Evolutionary conservation across 352 stramenopile species (phyloP), one percentile per base, ranked within the genome.

Genomic region (Phytopythium oedochilum): DNA sequence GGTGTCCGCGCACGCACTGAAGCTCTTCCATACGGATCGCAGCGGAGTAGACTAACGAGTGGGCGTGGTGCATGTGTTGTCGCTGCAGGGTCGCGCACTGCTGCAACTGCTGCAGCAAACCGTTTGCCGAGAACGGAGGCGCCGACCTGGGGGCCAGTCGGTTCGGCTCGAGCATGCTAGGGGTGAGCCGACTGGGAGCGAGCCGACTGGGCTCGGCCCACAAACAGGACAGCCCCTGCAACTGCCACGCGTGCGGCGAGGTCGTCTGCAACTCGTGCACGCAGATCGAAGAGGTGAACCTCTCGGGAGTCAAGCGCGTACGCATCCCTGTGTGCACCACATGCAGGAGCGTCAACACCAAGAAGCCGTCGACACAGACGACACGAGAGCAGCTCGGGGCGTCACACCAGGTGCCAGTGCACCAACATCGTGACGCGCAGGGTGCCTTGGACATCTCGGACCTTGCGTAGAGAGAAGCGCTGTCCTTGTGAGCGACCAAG

Each of bases 201-300:
- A 52, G 25, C 29, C 28, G 45, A 23, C 17, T 54, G 17, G 60
- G 66, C 3, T 57, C 63, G 0, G 51, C 66, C 2, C 69, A 71
- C 32, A 32, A 70, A 32, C 32, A 67, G 5, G 63, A 68, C 39
- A 61, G 61, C 20, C 60, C 66, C 45, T 66, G 68, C 60, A 83
- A 87, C 57, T 87, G 76, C 54, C 61, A 68, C 9, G 59, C 63
- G 4, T 87, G 73, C 55, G 76, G 76, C 7, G 62, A 81, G 36
- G 76, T 68, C 15, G 70, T 87, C 43, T 87, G 76, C 50, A 59
- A 67, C 17, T 53, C 68, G 8, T 86, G 75, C 48, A 63, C 67
- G 28, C 39, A 68, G 31, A 53, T 70, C 1, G 67, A 73, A 42
- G 52, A 61, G n/a, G 59, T 82, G 26, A 60, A 80, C 34, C 25